A percentile compares a stretch with the other conserved stretches of the same genome.
phyloP scores from a whole-genome alignment of 768 basidiomycete species.

The Collybia sordida region DNA sequence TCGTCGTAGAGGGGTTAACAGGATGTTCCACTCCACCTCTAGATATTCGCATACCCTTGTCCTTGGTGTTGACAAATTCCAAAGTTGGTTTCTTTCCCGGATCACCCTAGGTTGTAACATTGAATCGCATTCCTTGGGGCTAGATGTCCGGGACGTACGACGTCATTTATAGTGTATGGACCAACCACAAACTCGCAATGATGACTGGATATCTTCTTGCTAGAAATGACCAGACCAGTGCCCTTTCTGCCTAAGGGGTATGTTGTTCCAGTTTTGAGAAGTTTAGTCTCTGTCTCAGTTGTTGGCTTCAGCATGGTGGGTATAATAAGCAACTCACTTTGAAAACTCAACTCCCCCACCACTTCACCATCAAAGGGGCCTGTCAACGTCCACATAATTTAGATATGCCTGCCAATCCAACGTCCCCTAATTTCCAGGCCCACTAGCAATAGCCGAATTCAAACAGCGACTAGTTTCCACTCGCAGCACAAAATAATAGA shows the following conservation, averaged over 20 bases:
- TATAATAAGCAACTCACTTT: slow-evolving; percentile 32
- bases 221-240: slow-evolving; percentile 47
- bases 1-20: slow-evolving; percentile 35
- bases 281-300: slow-evolving; percentile 37
- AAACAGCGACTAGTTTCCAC: too few species aligned
- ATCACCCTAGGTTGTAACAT: slow-evolving; percentile 38
- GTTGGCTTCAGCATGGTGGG: background rate
- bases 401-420: too few species aligned
- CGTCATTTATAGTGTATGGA: slow-evolving; percentile 47
- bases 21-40: slow-evolving; percentile 32
- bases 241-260: slow-evolving; percentile 62
- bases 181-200: slow-evolving; percentile 62
- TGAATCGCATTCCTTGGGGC: too few species aligned
- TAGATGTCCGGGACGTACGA: slow-evolving; percentile 39
- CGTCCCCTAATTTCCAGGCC: too few species aligned
- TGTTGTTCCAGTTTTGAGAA: slow-evolving; percentile 58
- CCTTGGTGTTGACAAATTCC: slow-evolving; percentile 44
- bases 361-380: slow-evolving; percentile 53
- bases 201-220: slow-evolving; percentile 63
- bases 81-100: slow-evolving; percentile 48
- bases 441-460: too few species aligned
- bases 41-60: slow-evolving; percentile 42
- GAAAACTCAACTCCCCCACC: slow-evolving; percentile 29
- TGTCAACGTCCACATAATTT: slow-evolving; percentile 51
- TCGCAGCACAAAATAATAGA: too few species aligned